Evolutionary conservation across 805 yeast genomes (phyloP), one percentile per base, ranked within the genome.

Genomic region (Zygoascus ofunaensis): DNA sequence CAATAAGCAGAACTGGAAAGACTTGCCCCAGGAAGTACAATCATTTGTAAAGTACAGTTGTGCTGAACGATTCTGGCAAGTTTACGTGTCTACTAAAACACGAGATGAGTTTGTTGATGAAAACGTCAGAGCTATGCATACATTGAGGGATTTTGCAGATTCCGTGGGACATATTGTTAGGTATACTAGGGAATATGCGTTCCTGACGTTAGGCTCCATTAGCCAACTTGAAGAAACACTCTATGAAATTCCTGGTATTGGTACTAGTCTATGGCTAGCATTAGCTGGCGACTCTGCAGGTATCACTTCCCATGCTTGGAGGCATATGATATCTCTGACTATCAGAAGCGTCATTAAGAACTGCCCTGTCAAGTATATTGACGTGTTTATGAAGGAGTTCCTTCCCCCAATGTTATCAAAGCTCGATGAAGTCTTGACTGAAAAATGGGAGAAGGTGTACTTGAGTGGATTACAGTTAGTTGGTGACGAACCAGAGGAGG

Each of bases 61-160:
- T 41, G 79, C 81, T 59, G 99, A 92, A 66, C 72, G 97, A 56
- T 92, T 92, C 61, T 92, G 99, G 99, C 97, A 94, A 59, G 94
- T 87, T 49, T 98, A 98, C 15, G 94, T 94, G 19, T 85, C 96
- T 1, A 83, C 85, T 46, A 95, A 92, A 63, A 80, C 95, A 2
- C 82, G 86, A 56, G 97, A 92, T 59, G 87, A 92, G 28, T 94
- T 92, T 54, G 81, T 92, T 50, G 95, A 85, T 59, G 97, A 92
- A 59, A 87, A 80, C 56, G 94, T 86, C 46, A 87, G 83, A 59
- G 97, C 98, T 0, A 86, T 92, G 70, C 82, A 83, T 51, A 89
- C 98, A 0, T 66, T 92, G 46, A 74, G 97, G 52, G 98, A 92
- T 64, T 92, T 92, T 70, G 97, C 98, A 0, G 97, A 94, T 60